Evolutionary conservation across 2,329 filamentous ascomycete genomes (phyloP).

Genomic region (Alternaria longipes): DNA sequence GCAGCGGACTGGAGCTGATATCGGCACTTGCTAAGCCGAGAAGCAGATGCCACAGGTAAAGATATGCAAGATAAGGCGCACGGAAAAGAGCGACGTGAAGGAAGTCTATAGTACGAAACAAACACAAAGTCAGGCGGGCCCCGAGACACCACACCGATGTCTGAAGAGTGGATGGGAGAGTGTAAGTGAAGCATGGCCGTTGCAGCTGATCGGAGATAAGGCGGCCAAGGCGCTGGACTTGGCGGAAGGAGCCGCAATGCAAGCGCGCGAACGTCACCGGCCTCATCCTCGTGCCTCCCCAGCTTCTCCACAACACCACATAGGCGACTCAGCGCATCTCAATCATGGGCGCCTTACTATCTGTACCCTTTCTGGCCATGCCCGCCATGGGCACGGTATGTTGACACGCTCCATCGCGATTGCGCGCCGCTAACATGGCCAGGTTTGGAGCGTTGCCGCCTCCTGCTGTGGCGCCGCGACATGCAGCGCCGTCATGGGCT

Average conservation of each 20-base stretch:
- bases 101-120: neutral
- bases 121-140: constrained; percentile 6
- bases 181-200: constrained; percentile 12
- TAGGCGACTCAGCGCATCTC: constrained; percentile 22
- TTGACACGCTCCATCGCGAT: constrained; percentile 29
- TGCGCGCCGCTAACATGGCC: constrained; percentile 36
- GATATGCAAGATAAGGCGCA: constrained; percentile 7
- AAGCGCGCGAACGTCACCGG: constrained; percentile 30
- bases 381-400: constrained; percentile 87
- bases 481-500: constrained; percentile 93
- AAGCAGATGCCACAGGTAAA: neutral
- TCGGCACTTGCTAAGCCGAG: constrained; percentile 14
- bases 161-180: constrained; percentile 5
- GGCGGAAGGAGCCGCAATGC: constrained; percentile 23
- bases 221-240: constrained; percentile 19
- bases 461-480: constrained; percentile 98
- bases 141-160: constrained; percentile 4
- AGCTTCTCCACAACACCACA: constrained; percentile 20
- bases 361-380: constrained; percentile 86
- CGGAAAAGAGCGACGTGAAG: neutral
- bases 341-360: constrained; percentile 88
- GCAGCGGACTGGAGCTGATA: constrained; percentile 16
- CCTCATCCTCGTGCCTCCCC: constrained; percentile 21
- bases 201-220: constrained; percentile 32
- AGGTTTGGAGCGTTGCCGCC: constrained; percentile 80